phyloP scores from a whole-genome alignment of 2,329 filamentous ascomycete species.

The Pseudogymnoascus sp. region DNA sequence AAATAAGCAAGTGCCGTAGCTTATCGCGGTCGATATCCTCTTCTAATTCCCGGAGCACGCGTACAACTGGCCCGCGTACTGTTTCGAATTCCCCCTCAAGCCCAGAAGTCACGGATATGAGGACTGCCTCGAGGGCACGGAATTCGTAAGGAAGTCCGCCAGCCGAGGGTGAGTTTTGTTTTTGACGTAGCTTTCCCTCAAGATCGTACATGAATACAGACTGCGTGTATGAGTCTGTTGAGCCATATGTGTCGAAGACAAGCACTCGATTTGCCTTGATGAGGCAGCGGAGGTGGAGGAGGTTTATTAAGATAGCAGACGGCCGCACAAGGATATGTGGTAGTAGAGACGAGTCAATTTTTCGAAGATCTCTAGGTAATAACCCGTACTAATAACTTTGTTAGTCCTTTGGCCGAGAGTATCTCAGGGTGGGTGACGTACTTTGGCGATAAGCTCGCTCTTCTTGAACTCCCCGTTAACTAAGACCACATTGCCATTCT shows the following conservation, averaged over 20 bases:
- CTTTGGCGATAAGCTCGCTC: slow-evolving; percentile 91
- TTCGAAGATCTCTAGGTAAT: slow-evolving; percentile 86
- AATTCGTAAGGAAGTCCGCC: slow-evolving; percentile 85
- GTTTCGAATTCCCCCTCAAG: slow-evolving; percentile 92
- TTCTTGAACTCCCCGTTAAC: slow-evolving; percentile 97
- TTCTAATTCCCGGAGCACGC: slow-evolving; percentile 81
- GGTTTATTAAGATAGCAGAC: slow-evolving; percentile 86
- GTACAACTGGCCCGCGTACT: slow-evolving; percentile 84
- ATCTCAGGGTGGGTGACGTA: slow-evolving; percentile 29
- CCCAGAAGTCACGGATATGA: slow-evolving; percentile 87
- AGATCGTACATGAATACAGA: slow-evolving; percentile 97
- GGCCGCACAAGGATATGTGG: slow-evolving; percentile 92
- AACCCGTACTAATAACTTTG: slow-evolving; percentile 62
- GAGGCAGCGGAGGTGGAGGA: slow-evolving; percentile 90
- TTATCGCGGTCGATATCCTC: slow-evolving; percentile 96
- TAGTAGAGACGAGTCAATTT: slow-evolving; percentile 93
- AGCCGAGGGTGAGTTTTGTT: slow-evolving; percentile 48
- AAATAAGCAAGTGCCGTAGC: slow-evolving; percentile 78
- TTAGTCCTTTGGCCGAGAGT: slow-evolving; percentile 12
- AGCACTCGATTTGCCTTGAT: slow-evolving; percentile 93
- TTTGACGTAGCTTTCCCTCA: slow-evolving; percentile 84
- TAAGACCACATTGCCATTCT: slow-evolving; percentile 81
- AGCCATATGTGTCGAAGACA: slow-evolving; percentile 93
- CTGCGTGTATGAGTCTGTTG: slow-evolving; percentile 88
- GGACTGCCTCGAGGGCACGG: slow-evolving; percentile 84